Percentiles rank a stretch among this genome's conserved stretches.
These are phyloP conservation scores for Mesembryanthemum crystallinum DNA, from an alignment of 148 eudicot genomes.

Conservation along the genomic window DNA sequence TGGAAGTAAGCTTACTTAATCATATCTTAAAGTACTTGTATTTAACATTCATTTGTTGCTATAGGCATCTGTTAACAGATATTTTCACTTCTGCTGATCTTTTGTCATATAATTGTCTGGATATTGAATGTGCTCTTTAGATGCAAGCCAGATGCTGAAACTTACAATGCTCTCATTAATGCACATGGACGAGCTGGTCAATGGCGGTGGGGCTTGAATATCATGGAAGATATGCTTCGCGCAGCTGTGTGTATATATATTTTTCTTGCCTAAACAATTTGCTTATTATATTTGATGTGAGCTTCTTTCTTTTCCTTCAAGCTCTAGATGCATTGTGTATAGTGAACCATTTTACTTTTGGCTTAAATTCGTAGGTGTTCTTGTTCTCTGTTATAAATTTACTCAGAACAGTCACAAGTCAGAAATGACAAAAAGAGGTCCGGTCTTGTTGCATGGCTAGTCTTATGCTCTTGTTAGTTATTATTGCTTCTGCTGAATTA, in stretches of 20 bases:
- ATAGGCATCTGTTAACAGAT: neutral
- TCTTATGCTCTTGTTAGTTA: too few species aligned
- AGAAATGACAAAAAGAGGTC: neutral
- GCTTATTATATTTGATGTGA: slow-evolving; percentile 33
- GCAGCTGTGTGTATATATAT: slow-evolving; percentile 80
- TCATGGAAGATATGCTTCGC: slow-evolving; percentile 97
- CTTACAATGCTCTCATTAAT: slow-evolving; percentile 86
- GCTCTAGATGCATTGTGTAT: neutral
- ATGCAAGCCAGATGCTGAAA: slow-evolving; percentile 95
- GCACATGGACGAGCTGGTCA: slow-evolving; percentile 94
- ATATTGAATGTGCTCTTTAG: slow-evolving; percentile 29
- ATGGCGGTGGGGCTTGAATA: slow-evolving; percentile 96
- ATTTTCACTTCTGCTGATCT: neutral
- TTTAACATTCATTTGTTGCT: neutral
- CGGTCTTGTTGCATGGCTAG: neutral
- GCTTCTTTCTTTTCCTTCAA: slow-evolving; percentile 33
- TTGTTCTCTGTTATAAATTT: neutral
- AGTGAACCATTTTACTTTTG: slow-evolving; percentile 7
- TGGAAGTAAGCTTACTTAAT: slow-evolving; percentile 57
- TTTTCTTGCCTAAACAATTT: slow-evolving; percentile 39
- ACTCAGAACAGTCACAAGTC: neutral
- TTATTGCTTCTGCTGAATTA: neutral
- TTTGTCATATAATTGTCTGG: neutral
- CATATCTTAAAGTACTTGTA: neutral
- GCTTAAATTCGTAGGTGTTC: neutral